These are phyloP conservation scores for Pholiota conissans DNA, from an alignment of 768 basidiomycete genomes.

Conservation along the genomic window DNA sequence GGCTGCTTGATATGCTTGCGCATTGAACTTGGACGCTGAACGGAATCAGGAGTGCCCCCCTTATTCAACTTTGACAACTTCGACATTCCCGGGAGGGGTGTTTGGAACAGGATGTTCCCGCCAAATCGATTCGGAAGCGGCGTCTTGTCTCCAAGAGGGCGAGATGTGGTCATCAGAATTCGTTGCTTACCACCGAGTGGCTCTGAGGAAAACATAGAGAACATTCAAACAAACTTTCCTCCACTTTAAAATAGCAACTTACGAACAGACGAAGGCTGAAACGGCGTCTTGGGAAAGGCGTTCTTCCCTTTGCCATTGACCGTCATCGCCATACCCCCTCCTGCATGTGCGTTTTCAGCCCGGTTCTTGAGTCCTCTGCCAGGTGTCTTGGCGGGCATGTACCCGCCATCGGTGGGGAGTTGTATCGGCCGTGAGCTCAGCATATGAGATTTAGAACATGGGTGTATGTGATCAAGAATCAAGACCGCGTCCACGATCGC, in stretches of 20 bases:
- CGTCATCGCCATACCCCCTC: slow-evolving; percentile 34
- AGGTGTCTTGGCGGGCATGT: slow-evolving; percentile 52
- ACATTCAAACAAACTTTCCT: not conserved
- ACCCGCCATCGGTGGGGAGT: slow-evolving; percentile 27
- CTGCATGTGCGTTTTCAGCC: slow-evolving; percentile 49
- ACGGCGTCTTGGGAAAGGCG: slow-evolving; percentile 28
- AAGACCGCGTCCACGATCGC: not conserved
- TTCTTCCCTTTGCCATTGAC: slow-evolving; percentile 44
- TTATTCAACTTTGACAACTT: slow-evolving; percentile 31
- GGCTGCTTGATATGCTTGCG: slow-evolving; percentile 64
- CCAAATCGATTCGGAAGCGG: slow-evolving; percentile 67
- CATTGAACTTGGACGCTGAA: slow-evolving; percentile 64
- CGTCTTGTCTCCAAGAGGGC: slow-evolving; percentile 73
- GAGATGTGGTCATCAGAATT: slow-evolving; percentile 25
- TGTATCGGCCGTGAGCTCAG: slow-evolving; percentile 37
- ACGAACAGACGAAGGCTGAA: slow-evolving; percentile 32
- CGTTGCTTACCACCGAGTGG: slow-evolving; percentile 22
- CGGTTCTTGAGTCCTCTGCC: slow-evolving; percentile 43
- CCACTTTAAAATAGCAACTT: slow-evolving; percentile 7
- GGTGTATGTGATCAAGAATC: not conserved
- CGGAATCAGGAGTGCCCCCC: slow-evolving; percentile 37
- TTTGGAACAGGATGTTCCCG: slow-evolving; percentile 28
- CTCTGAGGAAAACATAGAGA: slow-evolving; percentile 21
- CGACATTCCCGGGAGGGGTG: slow-evolving; percentile 30
- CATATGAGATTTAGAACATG: slow-evolving; percentile 25